Evolutionary conservation across 805 yeast species (phyloP).

Genomic region (Lipomyces lipofer): DNA sequence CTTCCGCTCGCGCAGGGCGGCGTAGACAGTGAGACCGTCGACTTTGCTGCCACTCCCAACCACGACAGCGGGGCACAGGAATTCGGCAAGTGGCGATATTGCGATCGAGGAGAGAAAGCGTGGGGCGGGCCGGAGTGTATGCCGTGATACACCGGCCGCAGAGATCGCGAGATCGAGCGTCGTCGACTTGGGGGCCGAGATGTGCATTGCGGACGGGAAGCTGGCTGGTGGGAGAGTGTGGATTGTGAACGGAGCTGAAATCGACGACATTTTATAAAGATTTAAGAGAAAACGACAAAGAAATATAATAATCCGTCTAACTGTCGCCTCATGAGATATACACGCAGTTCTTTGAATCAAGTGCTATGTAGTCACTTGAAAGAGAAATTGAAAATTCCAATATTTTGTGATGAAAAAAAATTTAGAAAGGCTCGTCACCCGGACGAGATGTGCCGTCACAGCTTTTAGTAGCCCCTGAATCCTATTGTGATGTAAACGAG

Average conservation of each 20-base stretch:
- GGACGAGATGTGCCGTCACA: no score
- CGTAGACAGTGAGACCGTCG: constrained; percentile 16
- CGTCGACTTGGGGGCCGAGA: constrained; percentile 21
- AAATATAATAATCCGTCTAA: no score
- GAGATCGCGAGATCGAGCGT: constrained; percentile 24
- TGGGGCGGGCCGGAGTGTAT: constrained; percentile 24
- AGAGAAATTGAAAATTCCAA: no score
- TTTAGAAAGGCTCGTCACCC: no score
- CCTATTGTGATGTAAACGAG: no score
- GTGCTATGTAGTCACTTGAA: no score
- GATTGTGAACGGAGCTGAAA: constrained; percentile 22
- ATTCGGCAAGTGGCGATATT: constrained; percentile 26
- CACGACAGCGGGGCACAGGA: constrained; percentile 24
- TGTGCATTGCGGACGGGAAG: constrained; percentile 7
- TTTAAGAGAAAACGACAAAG: no score
- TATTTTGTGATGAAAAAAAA: no score
- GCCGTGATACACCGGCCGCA: constrained; percentile 20
- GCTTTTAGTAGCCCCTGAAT: no score
- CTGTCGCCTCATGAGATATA: no score
- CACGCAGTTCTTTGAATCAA: no score
- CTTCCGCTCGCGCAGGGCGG: constrained; percentile 21
- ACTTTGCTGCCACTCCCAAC: neutral
- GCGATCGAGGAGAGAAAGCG: constrained; percentile 26
- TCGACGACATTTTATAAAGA: constrained; percentile 17
- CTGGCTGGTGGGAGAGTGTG: constrained; percentile 10